phyloP scores from a whole-genome alignment of 768 basidiomycete genomes.

The Sistotremastrum suecicum region DNA sequence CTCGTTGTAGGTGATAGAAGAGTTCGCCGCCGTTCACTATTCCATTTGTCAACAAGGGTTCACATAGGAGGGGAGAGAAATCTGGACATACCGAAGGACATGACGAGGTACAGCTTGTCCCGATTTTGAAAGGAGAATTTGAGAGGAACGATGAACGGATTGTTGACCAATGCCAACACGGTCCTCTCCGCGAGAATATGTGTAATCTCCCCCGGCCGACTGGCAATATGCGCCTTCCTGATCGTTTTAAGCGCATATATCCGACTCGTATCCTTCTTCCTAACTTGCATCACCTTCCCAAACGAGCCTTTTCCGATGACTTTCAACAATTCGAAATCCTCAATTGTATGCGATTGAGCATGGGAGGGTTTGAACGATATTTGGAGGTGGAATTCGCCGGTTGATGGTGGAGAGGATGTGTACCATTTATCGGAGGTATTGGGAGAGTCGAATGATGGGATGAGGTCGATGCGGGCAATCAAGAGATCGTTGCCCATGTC shows the following conservation, averaged over 20 bases:
- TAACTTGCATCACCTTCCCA: conserved; percentile 99
- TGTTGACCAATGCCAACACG: conserved; percentile 92
- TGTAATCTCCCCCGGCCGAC: conserved; percentile 91
- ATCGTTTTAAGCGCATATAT: conserved; percentile 98
- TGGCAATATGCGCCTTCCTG: conserved; percentile 94
- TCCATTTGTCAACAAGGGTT: background rate
- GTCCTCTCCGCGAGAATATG: conserved; percentile 97
- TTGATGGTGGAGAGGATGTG: conserved; percentile 57
- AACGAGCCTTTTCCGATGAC: conserved; percentile 98
- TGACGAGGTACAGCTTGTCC: conserved; percentile 92
- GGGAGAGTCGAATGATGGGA: conserved; percentile 62
- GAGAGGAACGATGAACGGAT: conserved; percentile 97
- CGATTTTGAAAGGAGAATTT: conserved; percentile 99
- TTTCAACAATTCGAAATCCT: conserved; percentile 91
- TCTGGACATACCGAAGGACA: conserved; percentile 70
- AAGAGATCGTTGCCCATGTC: conserved; percentile 97
- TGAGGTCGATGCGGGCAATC: conserved; percentile 85
- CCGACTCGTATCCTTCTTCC: conserved; percentile 95
- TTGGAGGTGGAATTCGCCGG: conserved; percentile 88
- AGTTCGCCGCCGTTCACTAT: conserved; percentile 93
- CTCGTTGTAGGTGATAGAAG: conserved; percentile 94
- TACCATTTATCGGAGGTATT: conserved; percentile 89
- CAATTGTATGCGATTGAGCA: conserved; percentile 80
- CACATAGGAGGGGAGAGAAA: background rate
- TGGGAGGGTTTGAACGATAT: conserved; percentile 85